A percentile compares a stretch with the other conserved stretches of the same genome.
These are phyloP conservation scores for Boletus pseudopeckii DNA, from an alignment of 768 basidiomycete species.

Conservation along the genomic window DNA sequence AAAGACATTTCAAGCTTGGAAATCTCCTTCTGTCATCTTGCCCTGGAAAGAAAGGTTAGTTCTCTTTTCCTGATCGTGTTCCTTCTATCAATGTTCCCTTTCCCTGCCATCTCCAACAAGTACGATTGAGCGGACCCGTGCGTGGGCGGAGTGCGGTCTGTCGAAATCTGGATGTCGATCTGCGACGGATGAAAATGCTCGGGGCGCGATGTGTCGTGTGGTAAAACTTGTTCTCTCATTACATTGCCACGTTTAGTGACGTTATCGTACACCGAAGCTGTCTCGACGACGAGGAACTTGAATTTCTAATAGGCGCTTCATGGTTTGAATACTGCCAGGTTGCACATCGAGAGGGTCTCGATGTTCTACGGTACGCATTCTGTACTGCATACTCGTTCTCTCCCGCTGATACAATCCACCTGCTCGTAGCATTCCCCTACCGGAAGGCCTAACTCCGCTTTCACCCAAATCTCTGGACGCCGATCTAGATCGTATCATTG, in stretches of 20 bases:
- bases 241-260: background rate
- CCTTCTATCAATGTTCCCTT: background rate
- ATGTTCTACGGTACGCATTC: slow-evolving; percentile 65
- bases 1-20: slow-evolving; percentile 49
- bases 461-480: slow-evolving; percentile 57
- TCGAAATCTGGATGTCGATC: slow-evolving; percentile 74
- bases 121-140: slow-evolving; percentile 69
- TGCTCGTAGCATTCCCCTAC: slow-evolving; percentile 68
- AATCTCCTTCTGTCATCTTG: slow-evolving; percentile 89
- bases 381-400: background rate
- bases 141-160: slow-evolving; percentile 81
- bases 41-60: slow-evolving; percentile 87
- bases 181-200: slow-evolving; percentile 67
- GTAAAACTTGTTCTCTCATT: slow-evolving; percentile 33
- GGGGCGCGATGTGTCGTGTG: slow-evolving; percentile 83
- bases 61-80: background rate
- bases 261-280: slow-evolving; percentile 46
- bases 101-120: slow-evolving; percentile 32
- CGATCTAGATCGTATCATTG: slow-evolving; percentile 62
- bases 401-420: background rate
- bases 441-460: slow-evolving; percentile 83
- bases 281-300: slow-evolving; percentile 80
- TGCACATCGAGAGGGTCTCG: slow-evolving; percentile 64
- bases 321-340: slow-evolving; percentile 72
- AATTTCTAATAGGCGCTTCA: slow-evolving; percentile 73